A percentile compares a stretch with the other conserved stretches of the same genome.
Evolutionary conservation across 2,329 filamentous ascomycete species (phyloP).

Genomic region (Pyricularia pennisetigena): DNA sequence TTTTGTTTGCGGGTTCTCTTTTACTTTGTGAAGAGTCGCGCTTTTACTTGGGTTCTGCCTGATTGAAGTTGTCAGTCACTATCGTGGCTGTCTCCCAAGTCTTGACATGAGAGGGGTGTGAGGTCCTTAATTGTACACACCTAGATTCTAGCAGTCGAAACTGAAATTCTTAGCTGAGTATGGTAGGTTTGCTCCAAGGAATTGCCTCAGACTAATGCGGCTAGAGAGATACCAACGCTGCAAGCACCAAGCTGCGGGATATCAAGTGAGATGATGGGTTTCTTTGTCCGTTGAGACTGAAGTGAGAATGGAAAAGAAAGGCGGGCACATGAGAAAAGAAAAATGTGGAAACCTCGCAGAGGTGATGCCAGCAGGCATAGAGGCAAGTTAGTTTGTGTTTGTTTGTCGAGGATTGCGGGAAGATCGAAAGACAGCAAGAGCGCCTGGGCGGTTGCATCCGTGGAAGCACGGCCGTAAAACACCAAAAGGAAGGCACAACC

Average conservation of each 20-base stretch:
- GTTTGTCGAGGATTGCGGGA: not conserved
- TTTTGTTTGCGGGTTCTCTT: not conserved
- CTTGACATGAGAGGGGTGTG: not conserved
- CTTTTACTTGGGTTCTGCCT: not conserved
- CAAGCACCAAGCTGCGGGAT: not conserved
- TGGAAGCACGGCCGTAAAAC: not conserved
- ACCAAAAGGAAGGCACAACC: not conserved
- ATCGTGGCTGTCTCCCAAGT: not conserved
- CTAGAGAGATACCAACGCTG: not conserved
- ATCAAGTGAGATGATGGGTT: not conserved
- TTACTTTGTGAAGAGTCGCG: not conserved
- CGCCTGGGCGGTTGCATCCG: not conserved
- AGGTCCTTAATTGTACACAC: not conserved
- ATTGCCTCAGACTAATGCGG: not conserved
- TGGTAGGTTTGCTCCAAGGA: not conserved
- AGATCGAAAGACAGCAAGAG: not conserved
- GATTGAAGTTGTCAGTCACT: not conserved
- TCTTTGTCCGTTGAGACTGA: not conserved
- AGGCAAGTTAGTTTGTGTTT: not conserved
- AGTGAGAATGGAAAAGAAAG: not conserved
- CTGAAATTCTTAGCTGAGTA: not conserved
- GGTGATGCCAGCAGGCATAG: not conserved
- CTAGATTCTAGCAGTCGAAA: not conserved
- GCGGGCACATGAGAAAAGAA: not conserved
- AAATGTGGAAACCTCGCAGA: not conserved